Percentiles rank a stretch among this genome's conserved stretches.
Evolutionary conservation across 495 filamentous ascomycete genomes (phyloP).

Genomic region (Recurvomyces mirabilis): DNA sequence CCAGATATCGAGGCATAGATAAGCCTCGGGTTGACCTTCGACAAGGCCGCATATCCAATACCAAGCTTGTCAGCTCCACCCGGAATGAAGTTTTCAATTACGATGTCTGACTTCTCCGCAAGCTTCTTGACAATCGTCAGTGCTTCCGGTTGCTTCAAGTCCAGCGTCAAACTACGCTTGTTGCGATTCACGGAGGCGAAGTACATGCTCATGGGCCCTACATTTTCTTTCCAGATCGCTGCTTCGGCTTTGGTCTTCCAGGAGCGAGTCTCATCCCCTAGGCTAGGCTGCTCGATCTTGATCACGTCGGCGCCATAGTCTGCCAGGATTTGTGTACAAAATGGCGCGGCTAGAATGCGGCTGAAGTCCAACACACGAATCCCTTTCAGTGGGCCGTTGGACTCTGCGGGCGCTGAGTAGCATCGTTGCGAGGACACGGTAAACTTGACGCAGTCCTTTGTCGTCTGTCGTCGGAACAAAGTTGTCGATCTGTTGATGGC

Average conservation of each 20-base stretch:
- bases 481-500: too few relatives aligned
- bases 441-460: too few relatives aligned
- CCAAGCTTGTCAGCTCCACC: constrained; percentile 24
- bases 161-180: constrained; percentile 22
- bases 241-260: constrained; percentile 21
- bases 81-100: constrained; percentile 31
- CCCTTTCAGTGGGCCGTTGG: constrained; percentile 16
- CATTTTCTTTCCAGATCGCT: constrained; percentile 14
- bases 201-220: constrained; percentile 22
- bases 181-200: constrained; percentile 24
- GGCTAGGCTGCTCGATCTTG: constrained; percentile 26
- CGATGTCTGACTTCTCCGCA: constrained; percentile 24
- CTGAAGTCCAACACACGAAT: constrained; percentile 21
- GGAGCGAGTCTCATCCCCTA: constrained; percentile 23
- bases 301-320: constrained; percentile 26
- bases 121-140: constrained; percentile 18
- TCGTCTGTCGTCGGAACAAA: too few relatives aligned
- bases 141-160: constrained; percentile 20
- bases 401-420: not conserved
- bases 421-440: too few relatives aligned
- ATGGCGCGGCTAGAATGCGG: constrained; percentile 23
- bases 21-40: constrained; percentile 23
- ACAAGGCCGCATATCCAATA: constrained; percentile 24
- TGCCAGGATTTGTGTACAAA: constrained; percentile 22
- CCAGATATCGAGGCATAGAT: constrained; percentile 29